Conservation (phyloP, 192 early-diverging fungal species). For the Lunasporangiospora selenospora region DNA sequence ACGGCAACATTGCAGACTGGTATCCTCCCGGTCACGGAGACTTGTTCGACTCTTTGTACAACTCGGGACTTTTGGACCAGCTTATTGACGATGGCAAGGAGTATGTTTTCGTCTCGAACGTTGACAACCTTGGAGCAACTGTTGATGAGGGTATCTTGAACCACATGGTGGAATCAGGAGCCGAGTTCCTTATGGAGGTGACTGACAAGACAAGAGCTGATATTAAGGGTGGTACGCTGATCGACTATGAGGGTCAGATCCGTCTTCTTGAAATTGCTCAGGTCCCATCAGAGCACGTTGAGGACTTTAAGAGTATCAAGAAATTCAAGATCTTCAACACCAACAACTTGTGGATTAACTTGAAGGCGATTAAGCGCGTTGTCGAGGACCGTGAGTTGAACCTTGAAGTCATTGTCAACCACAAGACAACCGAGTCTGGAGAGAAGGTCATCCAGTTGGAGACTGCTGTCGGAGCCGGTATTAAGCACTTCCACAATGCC, state of each 20-base stretch:
- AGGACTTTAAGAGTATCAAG: conserved; percentile 99
- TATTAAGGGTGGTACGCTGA: conserved; percentile 99
- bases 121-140: conserved; percentile 98
- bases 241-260: conserved; percentile 95
- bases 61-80: conserved; percentile 94
- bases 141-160: conserved; percentile 93
- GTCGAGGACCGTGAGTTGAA: conserved; percentile 75
- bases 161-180: conserved; percentile 85
- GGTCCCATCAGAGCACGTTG: conserved; percentile 95
- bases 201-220: conserved; percentile 99
- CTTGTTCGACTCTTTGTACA: conserved; percentile 92
- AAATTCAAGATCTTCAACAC: conserved; percentile 99
- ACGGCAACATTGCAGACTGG: conserved; percentile 75
- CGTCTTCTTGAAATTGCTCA: conserved; percentile 98
- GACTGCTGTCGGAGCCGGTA: conserved; percentile 98
- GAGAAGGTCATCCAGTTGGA: conserved; percentile 98
- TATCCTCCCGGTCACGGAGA: conserved; percentile 99
- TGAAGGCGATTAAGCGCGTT: conserved; percentile 87
- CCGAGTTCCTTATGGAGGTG: conserved; percentile 99
- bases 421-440: conserved; percentile 92
- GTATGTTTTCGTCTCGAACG: conserved; percentile 98
- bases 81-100: conserved; percentile 96
- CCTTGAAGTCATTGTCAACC: conserved; percentile 97
- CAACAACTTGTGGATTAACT: conserved; percentile 88
- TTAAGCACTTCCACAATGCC: conserved; percentile 95